Evolutionary conservation across 139 green algal genomes (phyloP).

Genomic region (Chlamydomonas applanata): DNA sequence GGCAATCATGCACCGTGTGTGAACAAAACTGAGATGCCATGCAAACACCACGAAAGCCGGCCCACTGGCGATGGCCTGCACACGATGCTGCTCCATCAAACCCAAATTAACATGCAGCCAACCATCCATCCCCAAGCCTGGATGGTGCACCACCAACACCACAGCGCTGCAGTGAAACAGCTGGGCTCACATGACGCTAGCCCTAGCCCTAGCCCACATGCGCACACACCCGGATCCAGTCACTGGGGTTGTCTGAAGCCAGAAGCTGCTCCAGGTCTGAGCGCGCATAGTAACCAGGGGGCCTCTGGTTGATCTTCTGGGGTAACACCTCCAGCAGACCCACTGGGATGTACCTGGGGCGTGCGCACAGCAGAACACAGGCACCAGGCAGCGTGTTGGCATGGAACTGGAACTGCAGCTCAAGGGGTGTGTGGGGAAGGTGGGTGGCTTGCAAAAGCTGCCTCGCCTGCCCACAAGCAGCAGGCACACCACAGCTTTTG

Average conservation of each 20-base stretch:
- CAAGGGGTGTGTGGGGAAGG: neutral
- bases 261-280: slow-evolving; percentile 89
- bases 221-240: slow-evolving; percentile 77
- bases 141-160: no score
- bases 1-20: neutral
- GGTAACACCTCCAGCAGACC: slow-evolving; percentile 86
- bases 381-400: no score
- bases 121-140: no score
- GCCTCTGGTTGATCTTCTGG: slow-evolving; percentile 76
- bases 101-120: no score
- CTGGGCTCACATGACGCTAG: no score
- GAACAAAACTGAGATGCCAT: neutral
- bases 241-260: slow-evolving; percentile 55
- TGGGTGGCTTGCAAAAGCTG: no score
- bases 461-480: no score
- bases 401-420: neutral
- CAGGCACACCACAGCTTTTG: no score
- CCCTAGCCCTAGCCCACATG: no score
- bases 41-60: neutral
- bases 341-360: slow-evolving; percentile 89
- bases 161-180: no score
- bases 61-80: neutral
- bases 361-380: no score
- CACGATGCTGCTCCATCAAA: slow-evolving; percentile 9
- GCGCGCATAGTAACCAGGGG: slow-evolving; percentile 61